phyloP scores from a whole-genome alignment of 352 stramenopile species.

The Phytophthora fragariaefolia region DNA sequence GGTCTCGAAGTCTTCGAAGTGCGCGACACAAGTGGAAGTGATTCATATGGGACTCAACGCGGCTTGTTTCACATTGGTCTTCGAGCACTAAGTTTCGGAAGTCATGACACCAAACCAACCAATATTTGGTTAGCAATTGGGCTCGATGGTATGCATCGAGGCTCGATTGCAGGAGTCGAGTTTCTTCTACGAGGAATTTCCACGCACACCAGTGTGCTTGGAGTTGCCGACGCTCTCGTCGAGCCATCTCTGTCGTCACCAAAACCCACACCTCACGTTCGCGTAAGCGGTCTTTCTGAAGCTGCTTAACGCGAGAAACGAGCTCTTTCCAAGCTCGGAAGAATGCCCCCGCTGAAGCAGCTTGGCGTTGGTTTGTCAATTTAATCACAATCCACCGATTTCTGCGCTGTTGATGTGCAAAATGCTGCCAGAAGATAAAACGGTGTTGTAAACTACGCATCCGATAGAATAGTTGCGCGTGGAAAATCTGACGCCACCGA shows the following conservation, averaged over 20 bases:
- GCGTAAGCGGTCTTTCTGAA: constrained; percentile 53
- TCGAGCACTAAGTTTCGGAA: constrained; percentile 29
- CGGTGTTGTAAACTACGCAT: constrained; percentile 45
- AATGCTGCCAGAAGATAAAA: constrained; percentile 46
- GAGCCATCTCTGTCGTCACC: constrained; percentile 57
- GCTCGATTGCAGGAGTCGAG: constrained; percentile 53
- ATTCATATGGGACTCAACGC: constrained; percentile 10
- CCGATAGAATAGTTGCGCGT: constrained; percentile 65
- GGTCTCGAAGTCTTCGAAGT: constrained; percentile 1
- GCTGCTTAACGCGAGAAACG: constrained; percentile 48
- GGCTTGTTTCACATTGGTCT: neutral
- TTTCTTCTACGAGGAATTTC: constrained; percentile 43
- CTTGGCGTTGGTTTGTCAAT: constrained; percentile 14
- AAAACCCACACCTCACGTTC: constrained; percentile 68
- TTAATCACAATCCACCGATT: constrained; percentile 30
- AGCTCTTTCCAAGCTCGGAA: constrained; percentile 51
- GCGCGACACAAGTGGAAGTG: constrained; percentile 26
- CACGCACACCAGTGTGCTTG: constrained; percentile 58
- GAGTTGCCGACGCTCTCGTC: constrained; percentile 47
- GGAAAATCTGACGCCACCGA: constrained; percentile 65
- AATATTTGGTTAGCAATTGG: constrained; percentile 64
- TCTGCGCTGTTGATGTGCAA: constrained; percentile 18
- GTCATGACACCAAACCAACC: constrained; percentile 66
- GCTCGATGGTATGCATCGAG: constrained; percentile 54
- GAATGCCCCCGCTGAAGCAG: constrained; percentile 1